Base-by-base conservation (phyloP, 2,329 filamentous ascomycete species). In the Meredithiella fracta region DNA sequence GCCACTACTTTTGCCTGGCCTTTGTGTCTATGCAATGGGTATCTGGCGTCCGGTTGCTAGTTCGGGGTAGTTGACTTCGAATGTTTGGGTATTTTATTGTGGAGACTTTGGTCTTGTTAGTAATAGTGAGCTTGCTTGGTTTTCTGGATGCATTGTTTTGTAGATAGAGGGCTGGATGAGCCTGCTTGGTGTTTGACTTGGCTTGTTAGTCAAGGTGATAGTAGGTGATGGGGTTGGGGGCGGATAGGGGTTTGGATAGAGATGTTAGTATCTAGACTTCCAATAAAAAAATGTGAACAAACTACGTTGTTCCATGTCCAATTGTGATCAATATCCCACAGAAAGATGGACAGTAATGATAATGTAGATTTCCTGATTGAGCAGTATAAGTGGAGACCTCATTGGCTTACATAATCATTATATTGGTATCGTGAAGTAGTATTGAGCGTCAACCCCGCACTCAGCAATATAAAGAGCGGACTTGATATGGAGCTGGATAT, bases 171-270 rank as follows among this genome's bases (percentile, higher is more conserved):
- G 11, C 29, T 34, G 11, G 29, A n/a, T 11, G 29, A 34, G 29
- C 29, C 6, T n/a, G 9, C 40, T 53, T 17, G 51, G 29, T 25
- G 26, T 53, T 26, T 29, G 34, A 40, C 51, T 53, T 53, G 51
- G 40, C 51, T 53, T 53, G 51, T 53, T 38, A 40, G 51, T 53
- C 51, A 53, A 53, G 51, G 51, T 42, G 40, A 31, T 23, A 29
- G 51, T 20, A 22, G 51, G 23, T 53, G 51, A 17, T 23, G 31
- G 37, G 14, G 26, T 22, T 22, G 11, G 29, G 31, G 20, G 40
- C 5, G 7, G 23, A 51, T 51, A 15, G n/a, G 11, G 25, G n/a
- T 51, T 37, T 34, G 25, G 23, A 49, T 49, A 49, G 44, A 1
- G 9, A 49, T 20, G 44, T 25, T 26, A 49, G 23, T 49, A 49